Evolutionary conservation across 345 rosid genomes (phyloP).

Genomic region (Dipteronia sinensis): DNA sequence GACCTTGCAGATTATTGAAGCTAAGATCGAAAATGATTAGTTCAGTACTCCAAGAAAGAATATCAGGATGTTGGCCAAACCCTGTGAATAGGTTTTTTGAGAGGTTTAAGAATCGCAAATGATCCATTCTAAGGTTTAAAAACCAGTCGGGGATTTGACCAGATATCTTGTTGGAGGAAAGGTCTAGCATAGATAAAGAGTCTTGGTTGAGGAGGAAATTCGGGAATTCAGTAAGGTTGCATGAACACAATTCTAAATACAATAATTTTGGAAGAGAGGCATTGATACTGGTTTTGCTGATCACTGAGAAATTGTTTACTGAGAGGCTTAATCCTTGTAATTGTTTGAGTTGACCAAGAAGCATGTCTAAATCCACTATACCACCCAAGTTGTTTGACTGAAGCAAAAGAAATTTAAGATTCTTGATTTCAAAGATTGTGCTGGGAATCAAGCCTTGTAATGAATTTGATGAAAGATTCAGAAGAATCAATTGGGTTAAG

Average conservation of each 20-base stretch:
- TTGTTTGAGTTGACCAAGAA: background rate
- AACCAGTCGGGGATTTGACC: slow-evolving; percentile 4
- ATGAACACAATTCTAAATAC: background rate
- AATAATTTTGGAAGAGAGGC: background rate
- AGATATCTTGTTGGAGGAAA: slow-evolving; percentile 25
- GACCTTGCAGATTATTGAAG: background rate
- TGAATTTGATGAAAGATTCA: slow-evolving; percentile 6
- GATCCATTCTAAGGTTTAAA: background rate
- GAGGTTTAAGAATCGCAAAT: background rate
- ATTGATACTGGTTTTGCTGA: background rate
- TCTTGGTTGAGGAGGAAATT: slow-evolving; percentile 24
- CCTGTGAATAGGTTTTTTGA: slow-evolving; percentile 15
- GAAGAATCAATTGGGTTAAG: accelerated
- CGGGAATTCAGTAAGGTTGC: slow-evolving; percentile 27
- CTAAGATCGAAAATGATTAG: background rate
- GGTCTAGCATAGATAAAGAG: background rate
- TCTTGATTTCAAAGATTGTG: background rate
- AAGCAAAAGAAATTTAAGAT: background rate
- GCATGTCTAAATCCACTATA: slow-evolving; percentile 3
- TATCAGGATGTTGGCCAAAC: background rate
- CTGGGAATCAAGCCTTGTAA: slow-evolving; percentile 28
- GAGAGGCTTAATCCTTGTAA: background rate
- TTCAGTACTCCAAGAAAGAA: background rate
- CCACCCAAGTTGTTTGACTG: slow-evolving; percentile 21
- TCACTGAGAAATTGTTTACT: slow-evolving; percentile 2